phyloP scores from a whole-genome alignment of 345 rosid species.

The Citrus medica region DNA sequence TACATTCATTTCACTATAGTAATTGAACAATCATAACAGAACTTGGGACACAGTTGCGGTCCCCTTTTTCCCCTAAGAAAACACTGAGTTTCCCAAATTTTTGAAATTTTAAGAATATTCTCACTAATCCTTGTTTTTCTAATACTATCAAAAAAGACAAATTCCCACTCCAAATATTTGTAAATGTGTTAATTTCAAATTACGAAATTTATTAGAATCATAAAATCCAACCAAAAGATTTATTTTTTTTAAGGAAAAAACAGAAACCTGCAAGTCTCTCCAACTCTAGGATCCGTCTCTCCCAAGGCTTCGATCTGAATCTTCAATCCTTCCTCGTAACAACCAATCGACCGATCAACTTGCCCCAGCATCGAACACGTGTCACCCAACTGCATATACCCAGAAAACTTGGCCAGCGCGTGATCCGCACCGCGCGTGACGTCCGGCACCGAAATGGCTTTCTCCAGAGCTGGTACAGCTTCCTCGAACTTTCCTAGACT shows the following conservation, averaged over 20 bases:
- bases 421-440: conserved; percentile 70
- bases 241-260: background rate
- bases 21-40: background rate
- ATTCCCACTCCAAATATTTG: background rate
- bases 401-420: conserved; percentile 88
- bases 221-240: background rate
- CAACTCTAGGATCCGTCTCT: conserved; percentile 93
- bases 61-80: background rate
- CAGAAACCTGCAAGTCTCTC: conserved; percentile 97
- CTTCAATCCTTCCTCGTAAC: conserved; percentile 85
- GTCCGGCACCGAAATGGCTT: conserved; percentile 86
- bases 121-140: background rate
- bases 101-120: background rate
- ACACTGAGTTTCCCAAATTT: background rate
- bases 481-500: conserved; percentile 93
- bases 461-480: conserved; percentile 82
- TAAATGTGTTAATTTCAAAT: background rate
- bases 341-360: conserved; percentile 76
- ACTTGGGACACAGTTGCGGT: background rate
- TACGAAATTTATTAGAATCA: background rate
- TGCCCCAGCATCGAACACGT: conserved; percentile 96
- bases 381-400: conserved; percentile 96
- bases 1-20: background rate
- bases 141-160: background rate
- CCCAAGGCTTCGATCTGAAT: conserved; percentile 96